Percentiles rank a stretch among this genome's conserved stretches.
phyloP scores from a whole-genome alignment of 2,329 filamentous ascomycete genomes.

The Paraphoma sp. region DNA sequence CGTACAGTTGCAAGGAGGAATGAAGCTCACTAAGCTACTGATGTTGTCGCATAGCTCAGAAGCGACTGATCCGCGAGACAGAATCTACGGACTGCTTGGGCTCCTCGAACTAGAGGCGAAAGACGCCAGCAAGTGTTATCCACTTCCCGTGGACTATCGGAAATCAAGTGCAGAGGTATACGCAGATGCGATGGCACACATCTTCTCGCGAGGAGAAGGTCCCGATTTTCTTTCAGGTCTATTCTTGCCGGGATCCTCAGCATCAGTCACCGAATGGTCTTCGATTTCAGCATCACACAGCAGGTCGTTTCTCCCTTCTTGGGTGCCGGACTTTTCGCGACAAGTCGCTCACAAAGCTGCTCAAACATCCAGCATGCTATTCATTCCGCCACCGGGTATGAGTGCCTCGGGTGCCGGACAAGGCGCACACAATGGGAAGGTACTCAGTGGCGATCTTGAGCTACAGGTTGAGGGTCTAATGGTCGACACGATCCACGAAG shows the following conservation, averaged over 20 bases:
- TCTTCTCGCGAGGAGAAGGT: conserved; percentile 2
- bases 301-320: neutral
- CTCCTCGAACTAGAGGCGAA: neutral
- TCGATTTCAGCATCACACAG: neutral
- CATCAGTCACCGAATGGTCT: neutral
- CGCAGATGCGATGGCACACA: conserved; percentile 1
- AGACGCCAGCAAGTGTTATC: neutral
- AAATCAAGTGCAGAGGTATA: conserved; percentile 1
- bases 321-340: conserved; percentile 3
- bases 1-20: neutral
- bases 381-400: neutral
- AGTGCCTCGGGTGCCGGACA: conserved; percentile 1
- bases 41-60: neutral
- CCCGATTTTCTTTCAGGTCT: conserved; percentile 2
- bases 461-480: conserved; percentile 1
- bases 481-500: neutral
- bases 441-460: neutral
- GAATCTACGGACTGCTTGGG: conserved; percentile 2
- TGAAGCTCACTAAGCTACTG: neutral
- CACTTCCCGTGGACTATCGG: neutral
- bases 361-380: neutral
- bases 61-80: conserved; percentile 3
- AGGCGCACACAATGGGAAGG: neutral
- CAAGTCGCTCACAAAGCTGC: neutral
- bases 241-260: neutral